These are phyloP conservation scores for Phytomonas sp. DNA, from an alignment of 208 protist genomes.

Conservation along the genomic window DNA sequence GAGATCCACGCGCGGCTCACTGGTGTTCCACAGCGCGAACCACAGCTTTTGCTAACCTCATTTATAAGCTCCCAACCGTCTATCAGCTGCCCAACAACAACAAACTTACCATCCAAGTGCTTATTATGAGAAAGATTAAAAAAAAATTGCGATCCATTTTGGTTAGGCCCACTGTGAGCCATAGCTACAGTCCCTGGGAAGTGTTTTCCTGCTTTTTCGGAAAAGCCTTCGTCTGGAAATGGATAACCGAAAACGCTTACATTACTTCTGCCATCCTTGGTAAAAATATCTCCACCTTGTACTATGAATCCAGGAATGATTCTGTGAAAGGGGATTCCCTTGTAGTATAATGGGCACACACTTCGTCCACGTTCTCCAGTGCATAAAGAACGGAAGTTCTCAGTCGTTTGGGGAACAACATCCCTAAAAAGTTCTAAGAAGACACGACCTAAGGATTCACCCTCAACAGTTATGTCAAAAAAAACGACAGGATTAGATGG, in stretches of 20 bases:
- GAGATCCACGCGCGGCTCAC: slow-evolving; percentile 83
- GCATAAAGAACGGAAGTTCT: slow-evolving; percentile 93
- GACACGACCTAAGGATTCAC: slow-evolving; percentile 65
- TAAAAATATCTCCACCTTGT: slow-evolving; percentile 93
- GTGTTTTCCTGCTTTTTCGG: slow-evolving; percentile 86
- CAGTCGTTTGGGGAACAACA: slow-evolving; percentile 84
- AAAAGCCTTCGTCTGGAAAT: slow-evolving; percentile 93
- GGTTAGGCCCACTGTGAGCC: slow-evolving; percentile 79
- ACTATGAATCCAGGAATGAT: slow-evolving; percentile 93
- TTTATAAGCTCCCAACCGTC: slow-evolving; percentile 80
- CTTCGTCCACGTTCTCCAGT: slow-evolving; percentile 81
- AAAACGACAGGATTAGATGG: slow-evolving; percentile 74
- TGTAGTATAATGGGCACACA: slow-evolving; percentile 81
- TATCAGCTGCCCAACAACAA: slow-evolving; percentile 86
- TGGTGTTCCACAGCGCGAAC: slow-evolving; percentile 76
- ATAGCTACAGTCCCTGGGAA: slow-evolving; percentile 78
- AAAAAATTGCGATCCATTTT: slow-evolving; percentile 91
- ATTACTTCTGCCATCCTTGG: slow-evolving; percentile 89
- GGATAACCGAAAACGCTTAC: slow-evolving; percentile 91
- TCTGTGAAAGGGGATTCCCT: slow-evolving; percentile 92
- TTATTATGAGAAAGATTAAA: slow-evolving; percentile 78
- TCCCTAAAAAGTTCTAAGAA: slow-evolving; percentile 91
- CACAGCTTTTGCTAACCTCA: slow-evolving; percentile 40
- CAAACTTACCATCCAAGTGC: slow-evolving; percentile 87
- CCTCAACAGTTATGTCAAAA: slow-evolving; percentile 80